Evolutionary conservation across 345 rosid species (phyloP).

Genomic region (Camelina sativa): DNA sequence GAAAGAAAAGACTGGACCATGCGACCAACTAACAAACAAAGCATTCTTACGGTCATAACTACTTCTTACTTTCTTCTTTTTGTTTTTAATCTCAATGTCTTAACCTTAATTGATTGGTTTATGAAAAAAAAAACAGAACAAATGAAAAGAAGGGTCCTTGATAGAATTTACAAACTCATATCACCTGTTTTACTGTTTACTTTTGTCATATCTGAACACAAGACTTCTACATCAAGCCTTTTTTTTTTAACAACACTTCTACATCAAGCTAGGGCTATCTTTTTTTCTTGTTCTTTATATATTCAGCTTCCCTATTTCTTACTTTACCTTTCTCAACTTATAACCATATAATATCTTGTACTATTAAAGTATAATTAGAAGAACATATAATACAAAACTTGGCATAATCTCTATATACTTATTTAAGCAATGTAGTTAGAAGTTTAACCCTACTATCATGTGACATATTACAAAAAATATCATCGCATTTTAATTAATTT

Average conservation of each 20-base stretch:
- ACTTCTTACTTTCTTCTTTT: constrained; percentile 20
- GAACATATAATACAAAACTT: too few species aligned
- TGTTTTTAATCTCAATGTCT: constrained; percentile 31
- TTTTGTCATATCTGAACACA: constrained; percentile 22
- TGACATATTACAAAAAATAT: too few species aligned
- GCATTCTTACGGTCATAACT: constrained; percentile 34
- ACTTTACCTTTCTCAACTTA: too few species aligned
- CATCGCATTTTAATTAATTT: too few species aligned
- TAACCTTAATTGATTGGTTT: constrained; percentile 32
- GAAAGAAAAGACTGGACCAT: constrained; percentile 23
- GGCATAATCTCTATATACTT: too few species aligned
- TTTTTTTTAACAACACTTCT: constrained; percentile 28
- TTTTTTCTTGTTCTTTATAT: too few species aligned
- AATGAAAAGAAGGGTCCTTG: background rate
- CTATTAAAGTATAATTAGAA: too few species aligned
- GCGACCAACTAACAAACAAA: constrained; percentile 41
- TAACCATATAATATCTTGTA: too few species aligned
- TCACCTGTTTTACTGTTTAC: constrained; percentile 12
- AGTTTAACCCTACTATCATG: too few species aligned
- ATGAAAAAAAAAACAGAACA: constrained; percentile 11
- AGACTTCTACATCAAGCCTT: constrained; percentile 23
- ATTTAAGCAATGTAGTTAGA: too few species aligned
- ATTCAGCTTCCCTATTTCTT: too few species aligned
- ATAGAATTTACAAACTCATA: constrained; percentile 12
- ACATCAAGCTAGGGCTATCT: background rate